Evolutionary conservation across 2,329 filamentous ascomycete genomes (phyloP).

Genomic region (Microdochium trichocladiopsis): DNA sequence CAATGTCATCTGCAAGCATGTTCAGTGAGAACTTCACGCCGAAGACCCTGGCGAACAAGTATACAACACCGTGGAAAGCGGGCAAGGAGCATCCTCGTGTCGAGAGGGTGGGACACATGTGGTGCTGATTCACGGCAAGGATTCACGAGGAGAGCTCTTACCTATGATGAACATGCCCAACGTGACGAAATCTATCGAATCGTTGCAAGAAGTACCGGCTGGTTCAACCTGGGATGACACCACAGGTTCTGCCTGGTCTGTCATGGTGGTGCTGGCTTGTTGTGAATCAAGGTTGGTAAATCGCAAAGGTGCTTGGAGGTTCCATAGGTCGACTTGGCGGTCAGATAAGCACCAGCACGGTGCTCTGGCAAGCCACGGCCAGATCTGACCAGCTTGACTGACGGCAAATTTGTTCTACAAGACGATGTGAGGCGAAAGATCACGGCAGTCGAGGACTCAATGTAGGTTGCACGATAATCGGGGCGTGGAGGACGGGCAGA

Average conservation of each 20-base stretch:
- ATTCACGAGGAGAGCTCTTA: slow-evolving; percentile 26
- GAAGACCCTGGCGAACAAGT: background rate
- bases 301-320: background rate
- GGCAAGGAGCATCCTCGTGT: too few relatives aligned
- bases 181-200: slow-evolving; percentile 58
- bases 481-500: too few relatives aligned
- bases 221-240: background rate
- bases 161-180: slow-evolving; percentile 70
- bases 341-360: background rate
- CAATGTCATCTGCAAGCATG: slow-evolving; percentile 68
- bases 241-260: slow-evolving; percentile 10
- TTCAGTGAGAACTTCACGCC: background rate
- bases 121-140: too few relatives aligned
- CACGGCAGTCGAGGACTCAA: too few relatives aligned
- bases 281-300: background rate
- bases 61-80: too few relatives aligned
- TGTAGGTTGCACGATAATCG: too few relatives aligned
- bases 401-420: too few relatives aligned
- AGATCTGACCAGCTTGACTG: background rate
- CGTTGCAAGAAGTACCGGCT: slow-evolving; percentile 13
- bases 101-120: too few relatives aligned
- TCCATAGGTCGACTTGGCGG: background rate
- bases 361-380: background rate
- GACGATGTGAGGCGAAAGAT: too few relatives aligned
- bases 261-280: slow-evolving; percentile 9